phyloP scores from a whole-genome alignment of 805 yeast genomes.

The Debaryomyces castellii region DNA sequence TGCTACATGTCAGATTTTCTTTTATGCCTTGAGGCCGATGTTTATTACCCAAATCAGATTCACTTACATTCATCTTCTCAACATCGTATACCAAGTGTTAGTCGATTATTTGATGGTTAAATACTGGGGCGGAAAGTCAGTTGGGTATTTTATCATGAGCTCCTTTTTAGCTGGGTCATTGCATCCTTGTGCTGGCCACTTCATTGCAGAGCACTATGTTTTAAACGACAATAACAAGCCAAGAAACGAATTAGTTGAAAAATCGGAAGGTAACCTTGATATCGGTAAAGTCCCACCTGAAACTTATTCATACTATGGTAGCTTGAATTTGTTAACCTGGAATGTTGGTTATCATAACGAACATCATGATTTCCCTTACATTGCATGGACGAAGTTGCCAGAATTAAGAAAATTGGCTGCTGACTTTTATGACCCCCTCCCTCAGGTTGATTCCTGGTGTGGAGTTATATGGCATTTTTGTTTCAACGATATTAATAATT shows the following conservation, averaged over 20 bases:
- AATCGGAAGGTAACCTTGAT: constrained; percentile 22
- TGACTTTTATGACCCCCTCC: constrained; percentile 82
- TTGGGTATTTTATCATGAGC: constrained; percentile 67
- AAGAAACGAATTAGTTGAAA: constrained; percentile 30
- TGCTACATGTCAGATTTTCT: constrained; percentile 84
- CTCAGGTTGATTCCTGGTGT: constrained; percentile 75
- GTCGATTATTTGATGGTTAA: constrained; percentile 60
- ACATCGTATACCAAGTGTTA: constrained; percentile 57
- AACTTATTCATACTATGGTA: constrained; percentile 87
- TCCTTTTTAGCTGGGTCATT: constrained; percentile 87
- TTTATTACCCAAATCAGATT: constrained; percentile 73
- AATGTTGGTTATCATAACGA: constrained; percentile 94
- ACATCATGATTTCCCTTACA: constrained; percentile 93
- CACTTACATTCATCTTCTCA: constrained; percentile 72
- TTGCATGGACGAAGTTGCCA: constrained; percentile 85
- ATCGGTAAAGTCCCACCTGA: constrained; percentile 56
- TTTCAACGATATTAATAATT: constrained; percentile 60
- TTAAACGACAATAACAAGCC: constrained; percentile 55
- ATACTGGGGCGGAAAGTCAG: constrained; percentile 62
- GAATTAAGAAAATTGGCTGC: constrained; percentile 62
- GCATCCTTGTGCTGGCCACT: constrained; percentile 95
- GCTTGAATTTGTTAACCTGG: constrained; percentile 77
- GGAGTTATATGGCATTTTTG: constrained; percentile 74
- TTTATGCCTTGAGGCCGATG: constrained; percentile 90
- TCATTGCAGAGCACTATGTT: constrained; percentile 91